A percentile compares a stretch with the other conserved stretches of the same genome.
These are phyloP conservation scores for Diplodia corticola DNA, from an alignment of 2,329 filamentous ascomycete genomes.

Conservation along the genomic window DNA sequence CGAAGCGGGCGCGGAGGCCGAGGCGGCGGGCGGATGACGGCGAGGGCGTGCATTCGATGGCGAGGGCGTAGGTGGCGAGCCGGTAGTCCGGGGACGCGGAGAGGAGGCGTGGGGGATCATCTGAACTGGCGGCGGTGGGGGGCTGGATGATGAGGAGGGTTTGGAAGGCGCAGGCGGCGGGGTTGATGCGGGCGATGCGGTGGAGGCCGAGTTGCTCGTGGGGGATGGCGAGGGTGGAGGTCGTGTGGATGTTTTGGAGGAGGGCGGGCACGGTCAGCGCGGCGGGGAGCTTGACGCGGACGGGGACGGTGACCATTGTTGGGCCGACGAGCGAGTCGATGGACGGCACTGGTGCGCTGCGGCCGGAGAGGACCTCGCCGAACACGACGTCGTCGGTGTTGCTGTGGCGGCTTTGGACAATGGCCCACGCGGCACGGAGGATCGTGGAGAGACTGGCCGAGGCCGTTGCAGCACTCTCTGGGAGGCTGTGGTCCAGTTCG, in stretches of 20 bases:
- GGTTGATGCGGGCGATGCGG: conserved; percentile 53
- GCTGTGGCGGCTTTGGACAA: conserved; percentile 57
- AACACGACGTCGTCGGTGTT: conserved; percentile 68
- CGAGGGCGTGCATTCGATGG: no score
- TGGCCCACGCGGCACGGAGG: conserved; percentile 72
- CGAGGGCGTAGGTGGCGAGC: no score
- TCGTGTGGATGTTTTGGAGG: conserved; percentile 58
- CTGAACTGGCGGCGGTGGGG: no score
- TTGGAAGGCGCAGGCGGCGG: conserved; percentile 52
- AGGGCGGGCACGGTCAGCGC: no score
- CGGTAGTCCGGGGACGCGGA: no score
- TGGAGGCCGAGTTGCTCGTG: conserved; percentile 66
- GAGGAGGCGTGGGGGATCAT: no score
- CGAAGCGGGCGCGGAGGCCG: no score
- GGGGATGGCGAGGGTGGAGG: conserved; percentile 59
- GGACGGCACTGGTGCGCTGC: conserved; percentile 66
- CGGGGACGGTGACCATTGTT: conserved; percentile 73
- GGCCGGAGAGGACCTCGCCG: conserved; percentile 78
- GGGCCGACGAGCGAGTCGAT: conserved; percentile 78
- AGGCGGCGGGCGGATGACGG: no score
- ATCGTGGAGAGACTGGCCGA: conserved; percentile 57
- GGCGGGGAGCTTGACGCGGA: conserved; percentile 56
- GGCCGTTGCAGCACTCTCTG: background rate
- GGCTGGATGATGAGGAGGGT: no score
- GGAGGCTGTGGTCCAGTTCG: no score